These are phyloP conservation scores for Epichloe coenophiala DNA, from an alignment of 2,329 filamentous ascomycete species.

Conservation along the genomic window DNA sequence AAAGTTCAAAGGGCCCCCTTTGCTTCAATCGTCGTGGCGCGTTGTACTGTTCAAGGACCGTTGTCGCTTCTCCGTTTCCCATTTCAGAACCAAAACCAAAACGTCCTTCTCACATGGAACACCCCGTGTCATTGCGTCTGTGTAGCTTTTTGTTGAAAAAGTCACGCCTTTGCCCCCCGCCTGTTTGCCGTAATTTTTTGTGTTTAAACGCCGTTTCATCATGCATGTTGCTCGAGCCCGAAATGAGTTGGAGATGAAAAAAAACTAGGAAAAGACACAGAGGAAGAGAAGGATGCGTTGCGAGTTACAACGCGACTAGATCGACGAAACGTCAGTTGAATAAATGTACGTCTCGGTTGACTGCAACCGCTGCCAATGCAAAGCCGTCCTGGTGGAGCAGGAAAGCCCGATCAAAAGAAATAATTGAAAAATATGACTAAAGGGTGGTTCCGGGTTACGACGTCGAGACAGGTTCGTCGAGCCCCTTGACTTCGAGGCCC, in stretches of 20 bases:
- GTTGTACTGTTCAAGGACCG: constrained; percentile 3
- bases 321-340: constrained; percentile 3
- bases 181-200: constrained; percentile 7
- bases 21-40: constrained; percentile 5
- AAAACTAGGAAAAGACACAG: constrained; percentile 8
- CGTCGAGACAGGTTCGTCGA: constrained; percentile 30
- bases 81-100: neutral
- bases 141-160: constrained; percentile 31
- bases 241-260: constrained; percentile 7
- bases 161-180: constrained; percentile 14
- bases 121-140: constrained; percentile 5
- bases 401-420: neutral
- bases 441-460: neutral
- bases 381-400: constrained; percentile 7
- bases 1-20: neutral
- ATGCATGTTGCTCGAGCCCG: constrained; percentile 1
- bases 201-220: constrained; percentile 5
- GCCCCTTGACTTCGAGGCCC: constrained; percentile 53
- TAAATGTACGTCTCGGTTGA: constrained; percentile 5
- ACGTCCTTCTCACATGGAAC: neutral
- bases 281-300: neutral
- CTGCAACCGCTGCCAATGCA: constrained; percentile 5
- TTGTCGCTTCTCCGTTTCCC: neutral
- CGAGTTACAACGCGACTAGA: neutral
- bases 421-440: neutral